Base-by-base conservation (phyloP, 345 rosid genomes). In the Salix koriyanagi region DNA sequence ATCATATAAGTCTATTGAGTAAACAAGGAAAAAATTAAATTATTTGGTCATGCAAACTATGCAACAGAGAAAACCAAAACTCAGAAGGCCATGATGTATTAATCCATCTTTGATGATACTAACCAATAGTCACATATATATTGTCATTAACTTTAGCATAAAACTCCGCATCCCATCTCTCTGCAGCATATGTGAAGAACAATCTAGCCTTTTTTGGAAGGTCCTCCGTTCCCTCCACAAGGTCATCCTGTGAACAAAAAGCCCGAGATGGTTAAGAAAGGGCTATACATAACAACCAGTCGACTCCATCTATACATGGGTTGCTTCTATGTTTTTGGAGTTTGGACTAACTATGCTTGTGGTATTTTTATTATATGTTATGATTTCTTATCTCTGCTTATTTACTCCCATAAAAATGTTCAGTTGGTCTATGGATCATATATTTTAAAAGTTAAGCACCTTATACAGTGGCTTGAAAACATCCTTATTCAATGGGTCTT, bases 71-170 rank as follows among this genome's bases (percentile, higher is more conserved):
- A 65, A 5, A 5, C 4, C 71, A 67, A 50, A 73, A 23, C 64
- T 52, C 25, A 32, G 37, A 41, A 23, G 76, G 21, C 25, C 25
- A 61, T 32, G 56, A 19, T 1, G 1, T 32, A 1, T 13, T 14
- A 15, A 67, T 66, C 34, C 48, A 65, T 44, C 30, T 9, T 6
- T 41, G 5, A 14, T 34, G 7, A 66, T 21, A 71, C 73, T 65
- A 70, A 91, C 96, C 92, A 4, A 90, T 90, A 81, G 90, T 88
- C 78, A 90, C 86, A 88, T 88, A 91, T 76, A 90, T 85, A 77
- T 90, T 89, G 76, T 91, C 96, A 82, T 88, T 90, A 84, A 91
- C 90, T 86, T 91, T 91, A 39, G 84, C 87, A 81, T 86, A 91
- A 80, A 86, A 91, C 73, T 90, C 90, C 71, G 93, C 91, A 83